These are phyloP conservation scores for Gossypium davidsonii DNA, from an alignment of 441 rosid species.

Conservation along the genomic window DNA sequence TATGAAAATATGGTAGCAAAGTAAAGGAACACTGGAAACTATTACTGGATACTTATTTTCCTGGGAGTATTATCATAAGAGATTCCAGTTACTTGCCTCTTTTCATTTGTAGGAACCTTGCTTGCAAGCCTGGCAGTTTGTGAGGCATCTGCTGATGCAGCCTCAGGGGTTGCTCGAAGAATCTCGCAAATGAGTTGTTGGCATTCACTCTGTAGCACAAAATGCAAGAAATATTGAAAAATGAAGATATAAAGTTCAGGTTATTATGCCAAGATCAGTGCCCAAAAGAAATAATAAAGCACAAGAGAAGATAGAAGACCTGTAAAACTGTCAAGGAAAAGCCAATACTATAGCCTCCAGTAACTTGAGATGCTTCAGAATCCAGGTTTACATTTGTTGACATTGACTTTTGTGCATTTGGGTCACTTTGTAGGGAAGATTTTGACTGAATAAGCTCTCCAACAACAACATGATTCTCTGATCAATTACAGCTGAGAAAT, in stretches of 20 bases:
- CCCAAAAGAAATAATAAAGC: neutral
- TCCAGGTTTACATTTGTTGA: conserved; percentile 53
- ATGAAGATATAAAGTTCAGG: conserved; percentile 9
- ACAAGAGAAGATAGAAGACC: conserved; percentile 34
- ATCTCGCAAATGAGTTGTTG: conserved; percentile 99
- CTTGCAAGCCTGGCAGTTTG: conserved; percentile 96
- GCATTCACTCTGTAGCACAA: conserved; percentile 79
- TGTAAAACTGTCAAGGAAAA: conserved; percentile 92
- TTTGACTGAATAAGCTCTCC: conserved; percentile 87
- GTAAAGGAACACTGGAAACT: neutral
- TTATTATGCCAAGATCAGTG: neutral
- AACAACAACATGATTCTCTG: conserved; percentile 90
- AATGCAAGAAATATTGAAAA: conserved; percentile 17
- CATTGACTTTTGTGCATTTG: conserved; percentile 60
- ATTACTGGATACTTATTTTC: neutral
- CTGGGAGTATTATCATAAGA: neutral
- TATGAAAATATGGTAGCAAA: neutral
- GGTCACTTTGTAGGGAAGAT: conserved; percentile 50
- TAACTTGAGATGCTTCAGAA: conserved; percentile 75
- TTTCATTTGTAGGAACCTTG: conserved; percentile 70
- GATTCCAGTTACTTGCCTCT: conserved; percentile 48
- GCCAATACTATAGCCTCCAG: conserved; percentile 94
- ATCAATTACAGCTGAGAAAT: conserved; percentile 21
- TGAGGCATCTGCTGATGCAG: conserved; percentile 95
- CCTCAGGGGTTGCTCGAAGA: conserved; percentile 98